These are phyloP conservation scores for Ascodesmis nigricans DNA, from an alignment of 495 filamentous ascomycete species.

Conservation along the genomic window DNA sequence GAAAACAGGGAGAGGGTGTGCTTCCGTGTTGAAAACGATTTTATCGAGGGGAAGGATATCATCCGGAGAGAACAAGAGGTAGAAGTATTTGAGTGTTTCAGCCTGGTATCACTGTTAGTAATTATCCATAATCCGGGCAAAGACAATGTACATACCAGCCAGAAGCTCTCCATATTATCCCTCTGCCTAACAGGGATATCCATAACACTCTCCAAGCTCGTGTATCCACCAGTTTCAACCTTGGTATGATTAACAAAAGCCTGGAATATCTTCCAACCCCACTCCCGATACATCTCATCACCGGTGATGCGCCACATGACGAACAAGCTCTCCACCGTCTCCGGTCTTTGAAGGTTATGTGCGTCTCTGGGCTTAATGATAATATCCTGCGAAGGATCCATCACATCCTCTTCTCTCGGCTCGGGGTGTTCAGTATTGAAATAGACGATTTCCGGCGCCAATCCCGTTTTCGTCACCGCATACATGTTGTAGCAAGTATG, in stretches of 20 bases:
- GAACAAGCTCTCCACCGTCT: conserved; percentile 84
- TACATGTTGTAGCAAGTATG: conserved; percentile 98
- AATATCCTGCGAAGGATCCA: conserved; percentile 51
- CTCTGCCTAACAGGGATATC: conserved; percentile 36
- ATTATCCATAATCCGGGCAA: neutral
- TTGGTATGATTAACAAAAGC: conserved; percentile 65
- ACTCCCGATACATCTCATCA: conserved; percentile 72
- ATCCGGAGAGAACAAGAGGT: conserved; percentile 70
- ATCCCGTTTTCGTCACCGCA: conserved; percentile 58
- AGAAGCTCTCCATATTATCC: conserved; percentile 90
- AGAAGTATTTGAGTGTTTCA: conserved; percentile 96
- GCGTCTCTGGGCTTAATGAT: conserved; percentile 49
- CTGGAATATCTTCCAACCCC: conserved; percentile 98
- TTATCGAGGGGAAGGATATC: conserved; percentile 58
- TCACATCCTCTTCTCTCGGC: conserved; percentile 28
- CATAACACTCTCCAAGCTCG: conserved; percentile 56
- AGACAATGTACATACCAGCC: conserved; percentile 41
- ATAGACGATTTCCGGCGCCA: conserved; percentile 81
- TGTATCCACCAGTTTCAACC: conserved; percentile 59
- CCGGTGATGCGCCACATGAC: conserved; percentile 98
- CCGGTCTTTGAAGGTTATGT: conserved; percentile 91
- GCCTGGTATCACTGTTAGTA: conserved; percentile 29
- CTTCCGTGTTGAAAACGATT: conserved; percentile 88
- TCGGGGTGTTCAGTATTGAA: conserved; percentile 46
- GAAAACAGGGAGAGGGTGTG: conserved; percentile 75